These are phyloP conservation scores for Claviceps sp. DNA, from an alignment of 2,329 filamentous ascomycete genomes.

Conservation along the genomic window DNA sequence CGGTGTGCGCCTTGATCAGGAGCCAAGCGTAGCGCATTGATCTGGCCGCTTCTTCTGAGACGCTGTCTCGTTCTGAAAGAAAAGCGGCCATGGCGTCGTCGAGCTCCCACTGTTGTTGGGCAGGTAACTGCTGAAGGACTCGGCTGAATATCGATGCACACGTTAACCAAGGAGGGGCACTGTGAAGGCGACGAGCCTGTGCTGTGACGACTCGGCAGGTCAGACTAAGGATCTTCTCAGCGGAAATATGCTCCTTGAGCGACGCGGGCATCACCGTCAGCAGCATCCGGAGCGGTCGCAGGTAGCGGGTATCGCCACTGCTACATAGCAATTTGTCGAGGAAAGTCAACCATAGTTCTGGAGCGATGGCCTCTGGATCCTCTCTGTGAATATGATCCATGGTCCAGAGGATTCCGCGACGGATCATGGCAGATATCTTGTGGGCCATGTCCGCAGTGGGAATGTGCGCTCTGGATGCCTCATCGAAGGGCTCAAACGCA, in stretches of 20 bases:
- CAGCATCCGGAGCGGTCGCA: conserved; percentile 9
- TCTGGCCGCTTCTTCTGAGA: conserved; percentile 4
- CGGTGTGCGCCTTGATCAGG: conserved; percentile 9
- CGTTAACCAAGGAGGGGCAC: conserved; percentile 8
- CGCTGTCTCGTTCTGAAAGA: conserved; percentile 5
- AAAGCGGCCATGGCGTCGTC: conserved; percentile 6
- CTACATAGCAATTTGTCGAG: conserved; percentile 5
- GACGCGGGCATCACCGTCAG: conserved; percentile 9
- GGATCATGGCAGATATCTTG: conserved; percentile 10
- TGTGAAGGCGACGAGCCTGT: conserved; percentile 10
- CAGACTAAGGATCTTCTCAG: conserved; percentile 6
- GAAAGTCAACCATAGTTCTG: conserved; percentile 11
- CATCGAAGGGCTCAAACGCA: conserved; percentile 12
- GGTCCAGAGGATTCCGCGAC: conserved; percentile 9
- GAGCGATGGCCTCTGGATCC: conserved; percentile 1
- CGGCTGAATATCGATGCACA: conserved; percentile 10
- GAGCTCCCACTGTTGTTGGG: conserved; percentile 5
- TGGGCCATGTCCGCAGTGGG: conserved; percentile 6
- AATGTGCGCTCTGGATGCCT: conserved; percentile 6
- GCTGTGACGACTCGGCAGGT: conserved; percentile 7
- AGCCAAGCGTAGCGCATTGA: conserved; percentile 13
- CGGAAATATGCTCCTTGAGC: conserved; percentile 6
- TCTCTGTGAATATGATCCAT: conserved; percentile 6
- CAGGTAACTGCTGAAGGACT: conserved; percentile 6
- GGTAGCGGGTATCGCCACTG: conserved; percentile 7